A percentile compares a stretch with the other conserved stretches of the same genome.
Evolutionary conservation across 306 rosid genomes (phyloP).

Genomic region (Casuarina cunninghamiana): DNA sequence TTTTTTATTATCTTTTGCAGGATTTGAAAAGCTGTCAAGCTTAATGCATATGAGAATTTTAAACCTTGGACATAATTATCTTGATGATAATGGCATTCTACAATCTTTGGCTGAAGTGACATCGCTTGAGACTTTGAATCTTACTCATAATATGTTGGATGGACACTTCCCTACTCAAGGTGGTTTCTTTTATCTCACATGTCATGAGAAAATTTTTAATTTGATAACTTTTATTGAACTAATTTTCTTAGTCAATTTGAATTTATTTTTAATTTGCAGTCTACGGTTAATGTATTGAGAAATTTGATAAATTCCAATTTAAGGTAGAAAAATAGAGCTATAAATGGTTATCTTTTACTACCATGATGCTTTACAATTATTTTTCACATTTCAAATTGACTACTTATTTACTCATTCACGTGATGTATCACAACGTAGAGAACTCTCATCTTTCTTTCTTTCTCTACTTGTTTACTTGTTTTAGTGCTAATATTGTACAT

Average conservation of each 20-base stretch:
- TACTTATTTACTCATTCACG: no score
- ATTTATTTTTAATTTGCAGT: neutral
- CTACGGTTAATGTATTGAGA: neutral
- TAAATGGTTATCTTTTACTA: no score
- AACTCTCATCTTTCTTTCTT: no score
- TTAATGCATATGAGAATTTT: neutral
- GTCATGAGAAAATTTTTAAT: neutral
- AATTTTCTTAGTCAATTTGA: neutral
- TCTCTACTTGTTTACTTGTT: no score
- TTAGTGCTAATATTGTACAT: no score
- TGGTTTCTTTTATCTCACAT: neutral
- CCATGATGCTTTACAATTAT: no score
- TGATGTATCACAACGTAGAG: no score
- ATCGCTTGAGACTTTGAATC: neutral
- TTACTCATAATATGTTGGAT: neutral
- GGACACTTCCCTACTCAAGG: neutral
- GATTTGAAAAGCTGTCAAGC: neutral
- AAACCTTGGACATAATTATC: neutral
- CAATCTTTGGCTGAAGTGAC: neutral
- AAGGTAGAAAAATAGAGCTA: neutral
- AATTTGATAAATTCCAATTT: no score
- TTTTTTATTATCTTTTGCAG: neutral
- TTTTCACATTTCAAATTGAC: no score
- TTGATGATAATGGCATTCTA: no score
- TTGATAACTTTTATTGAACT: neutral